phyloP scores from a whole-genome alignment of 495 filamentous ascomycete genomes.

The Rhypophila decipiens region DNA sequence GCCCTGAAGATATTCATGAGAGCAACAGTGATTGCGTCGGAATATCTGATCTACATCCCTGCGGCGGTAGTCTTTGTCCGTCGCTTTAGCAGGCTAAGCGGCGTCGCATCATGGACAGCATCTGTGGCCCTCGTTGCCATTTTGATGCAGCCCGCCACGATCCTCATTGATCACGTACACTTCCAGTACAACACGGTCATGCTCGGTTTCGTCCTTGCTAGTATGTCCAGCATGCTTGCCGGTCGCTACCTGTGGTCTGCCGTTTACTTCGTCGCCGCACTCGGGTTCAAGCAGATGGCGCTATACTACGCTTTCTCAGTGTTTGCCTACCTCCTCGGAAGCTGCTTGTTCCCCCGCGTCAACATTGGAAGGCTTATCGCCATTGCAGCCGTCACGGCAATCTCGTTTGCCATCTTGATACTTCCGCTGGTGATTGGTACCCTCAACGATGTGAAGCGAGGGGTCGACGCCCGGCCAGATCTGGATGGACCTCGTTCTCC shows the following conservation, averaged over 20 bases:
- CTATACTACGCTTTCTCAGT: slow-evolving; percentile 91
- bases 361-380: slow-evolving; percentile 62
- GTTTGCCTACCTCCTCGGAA: slow-evolving; percentile 84
- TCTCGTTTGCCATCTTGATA: slow-evolving; percentile 68
- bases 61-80: slow-evolving; percentile 78
- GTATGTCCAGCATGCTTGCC: slow-evolving; percentile 80
- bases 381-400: slow-evolving; percentile 65
- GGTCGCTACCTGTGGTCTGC: slow-evolving; percentile 80
- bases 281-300: slow-evolving; percentile 98
- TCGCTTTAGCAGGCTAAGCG: slow-evolving; percentile 63
- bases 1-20: slow-evolving; percentile 91
- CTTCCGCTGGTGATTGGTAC: slow-evolving; percentile 65
- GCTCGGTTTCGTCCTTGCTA: slow-evolving; percentile 81
- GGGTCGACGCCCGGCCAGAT: slow-evolving; percentile 42
- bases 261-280: slow-evolving; percentile 86
- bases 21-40: slow-evolving; percentile 78
- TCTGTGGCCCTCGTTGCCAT: slow-evolving; percentile 83
- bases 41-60: slow-evolving; percentile 84
- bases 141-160: slow-evolving; percentile 84
- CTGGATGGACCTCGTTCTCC: slow-evolving; percentile 48
- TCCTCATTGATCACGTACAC: slow-evolving; percentile 94
- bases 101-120: slow-evolving; percentile 65
- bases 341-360: slow-evolving; percentile 69
- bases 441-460: slow-evolving; percentile 50
- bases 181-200: slow-evolving; percentile 99